Evolutionary conservation across 1,139 yeast species (phyloP), one percentile per base, ranked within the genome.

Genomic region (Scheffersomyces stambukii): DNA sequence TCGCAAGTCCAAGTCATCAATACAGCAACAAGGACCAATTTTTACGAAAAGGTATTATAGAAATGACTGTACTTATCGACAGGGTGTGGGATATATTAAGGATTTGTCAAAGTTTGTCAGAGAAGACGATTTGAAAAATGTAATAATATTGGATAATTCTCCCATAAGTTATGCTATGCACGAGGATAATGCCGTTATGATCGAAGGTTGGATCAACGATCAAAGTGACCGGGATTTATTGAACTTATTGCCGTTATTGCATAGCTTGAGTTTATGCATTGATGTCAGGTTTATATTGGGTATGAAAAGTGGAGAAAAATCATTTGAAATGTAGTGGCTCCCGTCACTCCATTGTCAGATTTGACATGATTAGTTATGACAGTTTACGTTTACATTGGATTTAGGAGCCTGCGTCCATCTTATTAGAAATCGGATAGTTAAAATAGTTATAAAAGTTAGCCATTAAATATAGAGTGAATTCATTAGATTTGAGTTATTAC

Each of bases 181-280:
- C 50, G 85, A 79, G 39, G 78, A 80, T 43, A 91, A 91, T 50
- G 98, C 96, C 1, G 79, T 91, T 20, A 79, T 82, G 60, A 86
- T 91, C 13, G 96, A 89, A 56, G 97, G 98, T 24, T 91, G 98
- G 98, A 86, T 91, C 39, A 86, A 85, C 48, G 98, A 91, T 56
- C 95, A 94, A 13, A 75, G 81, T 25, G 98, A 91, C 51, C 69
- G 80, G 15, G 95, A 86, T 46, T 62, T 91, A 34, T 60, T 91
- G 52, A 79, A 85, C 45, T 59, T 91, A 30, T 57, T 91, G 28
- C 97, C 98, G 2, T 61, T 91, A 51, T 63, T 91, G 31, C 77
- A 82, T 45, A 83, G 95, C 19, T 59, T 91, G 45, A 70, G 95
- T 36, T 73, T 77, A 40, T 76, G 91, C 19, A 79, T 86, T 6